Evolutionary conservation across 306 rosid species (phyloP).

Genomic region (Corylus americana): DNA sequence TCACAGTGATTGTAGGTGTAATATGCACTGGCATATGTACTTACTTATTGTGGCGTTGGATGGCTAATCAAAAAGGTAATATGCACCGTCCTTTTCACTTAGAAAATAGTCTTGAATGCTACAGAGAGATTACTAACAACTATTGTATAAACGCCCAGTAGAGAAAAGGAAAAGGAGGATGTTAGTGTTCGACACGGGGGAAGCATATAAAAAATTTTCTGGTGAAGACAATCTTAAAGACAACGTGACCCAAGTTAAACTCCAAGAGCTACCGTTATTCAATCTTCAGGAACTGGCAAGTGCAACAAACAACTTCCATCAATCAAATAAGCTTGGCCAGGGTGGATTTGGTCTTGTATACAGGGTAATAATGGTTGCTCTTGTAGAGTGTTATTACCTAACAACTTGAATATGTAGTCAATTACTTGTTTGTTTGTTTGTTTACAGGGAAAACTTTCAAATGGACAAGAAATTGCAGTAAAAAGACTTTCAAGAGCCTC

Average conservation of each 20-base stretch:
- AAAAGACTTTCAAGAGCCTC: conserved; percentile 42
- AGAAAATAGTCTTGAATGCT: not conserved
- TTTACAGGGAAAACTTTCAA: conserved; percentile 27
- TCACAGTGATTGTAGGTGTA: not conserved
- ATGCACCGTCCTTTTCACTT: not conserved
- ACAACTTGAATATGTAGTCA: not conserved
- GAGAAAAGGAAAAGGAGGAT: no score
- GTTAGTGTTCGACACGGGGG: no score
- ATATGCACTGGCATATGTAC: not conserved
- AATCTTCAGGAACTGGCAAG: not conserved
- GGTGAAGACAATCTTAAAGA: not conserved
- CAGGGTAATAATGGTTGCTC: not conserved
- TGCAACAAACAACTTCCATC: conserved; percentile 16
- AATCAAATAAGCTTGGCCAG: not conserved
- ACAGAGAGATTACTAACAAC: not conserved
- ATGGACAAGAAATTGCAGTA: conserved; percentile 47
- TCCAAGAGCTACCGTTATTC: not conserved
- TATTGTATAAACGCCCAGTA: no score
- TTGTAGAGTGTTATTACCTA: no score
- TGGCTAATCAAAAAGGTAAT: not conserved
- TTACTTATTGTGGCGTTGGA: conserved; percentile 13
- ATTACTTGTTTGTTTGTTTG: not conserved
- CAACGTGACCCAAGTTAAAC: not conserved
- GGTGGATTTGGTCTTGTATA: conserved; percentile 24
- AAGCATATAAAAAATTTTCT: no score